Percentiles rank a stretch among this genome's conserved stretches.
Conservation (phyloP, 2,329 filamentous ascomycete species). For the Monosporascus sp. region DNA sequence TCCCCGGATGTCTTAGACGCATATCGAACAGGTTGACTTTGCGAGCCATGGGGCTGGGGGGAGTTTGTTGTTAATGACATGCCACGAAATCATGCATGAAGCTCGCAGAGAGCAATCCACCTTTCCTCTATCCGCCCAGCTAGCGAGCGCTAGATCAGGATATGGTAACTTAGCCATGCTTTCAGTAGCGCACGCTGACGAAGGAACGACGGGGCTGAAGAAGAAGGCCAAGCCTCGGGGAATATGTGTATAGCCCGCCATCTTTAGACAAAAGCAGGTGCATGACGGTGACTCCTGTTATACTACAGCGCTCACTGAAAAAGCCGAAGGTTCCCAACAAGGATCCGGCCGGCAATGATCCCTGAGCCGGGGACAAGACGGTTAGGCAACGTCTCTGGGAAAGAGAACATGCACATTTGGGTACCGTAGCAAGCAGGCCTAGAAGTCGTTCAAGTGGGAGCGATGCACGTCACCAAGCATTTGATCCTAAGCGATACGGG, state of each 20-base stretch:
- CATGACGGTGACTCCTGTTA: background rate
- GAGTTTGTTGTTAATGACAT: slow-evolving; percentile 25
- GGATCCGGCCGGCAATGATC: background rate
- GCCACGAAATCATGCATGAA: slow-evolving; percentile 43
- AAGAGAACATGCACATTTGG: background rate
- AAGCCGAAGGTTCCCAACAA: background rate
- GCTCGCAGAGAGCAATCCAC: slow-evolving; percentile 30
- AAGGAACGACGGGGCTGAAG: slow-evolving; percentile 1
- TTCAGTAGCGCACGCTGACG: background rate
- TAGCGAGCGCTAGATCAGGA: slow-evolving; percentile 21
- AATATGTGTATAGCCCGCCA: background rate
- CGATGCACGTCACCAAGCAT: slow-evolving; percentile 1
- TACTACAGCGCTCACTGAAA: background rate
- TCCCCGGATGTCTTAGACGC: slow-evolving; percentile 15
- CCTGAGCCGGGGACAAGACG: background rate
- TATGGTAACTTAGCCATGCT: slow-evolving; percentile 13
- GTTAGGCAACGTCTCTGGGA: background rate
- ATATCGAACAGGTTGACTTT: slow-evolving; percentile 25
- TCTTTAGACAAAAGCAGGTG: background rate
- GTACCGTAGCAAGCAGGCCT: background rate
- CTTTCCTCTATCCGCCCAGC: slow-evolving; percentile 20
- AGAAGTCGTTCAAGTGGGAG: background rate
- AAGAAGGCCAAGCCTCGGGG: background rate
- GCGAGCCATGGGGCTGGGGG: slow-evolving; percentile 30
- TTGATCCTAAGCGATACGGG: background rate